A percentile compares a stretch with the other conserved stretches of the same genome.
Conservation (phyloP, 352 stramenopile species). For the Phytopythium kandeliae region DNA sequence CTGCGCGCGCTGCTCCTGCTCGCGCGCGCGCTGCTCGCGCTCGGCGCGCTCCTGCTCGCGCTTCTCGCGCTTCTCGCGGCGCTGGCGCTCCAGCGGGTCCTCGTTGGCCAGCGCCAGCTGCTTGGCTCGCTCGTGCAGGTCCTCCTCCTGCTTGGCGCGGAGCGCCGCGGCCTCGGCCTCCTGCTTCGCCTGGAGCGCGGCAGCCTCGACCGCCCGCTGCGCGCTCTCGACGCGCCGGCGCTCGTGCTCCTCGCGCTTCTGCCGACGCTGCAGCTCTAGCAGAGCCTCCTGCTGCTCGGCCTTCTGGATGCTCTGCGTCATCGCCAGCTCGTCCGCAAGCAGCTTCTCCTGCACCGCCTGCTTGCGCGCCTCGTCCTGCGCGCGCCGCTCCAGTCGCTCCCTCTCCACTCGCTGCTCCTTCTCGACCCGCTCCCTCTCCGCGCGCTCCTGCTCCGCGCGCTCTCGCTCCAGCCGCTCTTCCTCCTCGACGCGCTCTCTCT, state of each 20-base stretch:
- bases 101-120: not conserved
- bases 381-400: slow-evolving; percentile 1
- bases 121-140: no score
- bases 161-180: slow-evolving; percentile 6
- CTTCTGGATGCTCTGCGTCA: slow-evolving; percentile 20
- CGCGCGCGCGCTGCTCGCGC: slow-evolving; percentile 25
- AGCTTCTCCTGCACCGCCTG: slow-evolving; percentile 19
- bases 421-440: slow-evolving; percentile 25
- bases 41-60: slow-evolving; percentile 53
- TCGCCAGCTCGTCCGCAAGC: slow-evolving; percentile 21
- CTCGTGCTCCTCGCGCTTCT: slow-evolving; percentile 70
- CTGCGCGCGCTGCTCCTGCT: slow-evolving; percentile 4
- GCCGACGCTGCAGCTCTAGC: slow-evolving; percentile 56
- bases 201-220: slow-evolving; percentile 23
- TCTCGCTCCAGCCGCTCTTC: slow-evolving; percentile 23
- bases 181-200: slow-evolving; percentile 7
- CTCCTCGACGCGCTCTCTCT: slow-evolving; percentile 17
- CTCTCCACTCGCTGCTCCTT: slow-evolving; percentile 12
- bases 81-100: slow-evolving; percentile 42
- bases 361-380: slow-evolving; percentile 17
- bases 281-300: slow-evolving; percentile 29
- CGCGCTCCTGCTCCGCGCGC: no score
- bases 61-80: slow-evolving; percentile 63
- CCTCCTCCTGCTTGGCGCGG: not conserved
- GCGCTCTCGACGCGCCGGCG: slow-evolving; percentile 43